Evolutionary conservation across 1,284 basidiomycete genomes (phyloP), one percentile per base, ranked within the genome.

Genomic region (Ganoderma sinense): DNA sequence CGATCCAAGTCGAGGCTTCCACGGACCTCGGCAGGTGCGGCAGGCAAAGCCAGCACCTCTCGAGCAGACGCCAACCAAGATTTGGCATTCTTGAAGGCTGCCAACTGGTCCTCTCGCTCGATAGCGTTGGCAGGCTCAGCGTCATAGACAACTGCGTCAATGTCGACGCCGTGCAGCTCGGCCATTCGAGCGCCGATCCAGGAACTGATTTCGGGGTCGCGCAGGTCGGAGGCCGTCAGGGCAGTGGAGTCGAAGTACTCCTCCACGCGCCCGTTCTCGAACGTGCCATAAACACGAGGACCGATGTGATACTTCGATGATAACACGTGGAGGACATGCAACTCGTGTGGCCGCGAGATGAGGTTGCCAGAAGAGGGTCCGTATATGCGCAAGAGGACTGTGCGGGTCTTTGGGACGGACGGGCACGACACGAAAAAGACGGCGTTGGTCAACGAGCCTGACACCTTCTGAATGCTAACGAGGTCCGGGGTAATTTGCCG

Each of bases 121-220:
- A 87, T 83, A n/a, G 81, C 82, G 26, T 70, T 66, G 10, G 70
- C 43, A n/a, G 65, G 59, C 56, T 62, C 65, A 53, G 82, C 78
- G 51, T 82, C 82, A 36, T 81, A 82, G 77, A 89, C 88, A 45
- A 98, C 86, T 48, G 87, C 84, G 39, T 87, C 85, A 70, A 97
- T 85, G 78, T 97, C 95, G 51, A 97, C 97, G 36, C 91, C 91
- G 80, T 98, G 97, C 51, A 98, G 86, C 80, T 98, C 96, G 33
- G 94, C 91, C 97, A 98, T 98, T 29, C 96, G 88, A 33, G 92
- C 89, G 26, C 91, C 96, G 73, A 98, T 96, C 88, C 93, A 95
- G 41, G 89, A 84, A 78, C 94, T 96, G 70, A 92, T 89, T 69
- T 84, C 81, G 23, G 90, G 88, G 72, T 94, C 88, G 59, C 95